phyloP scores from a whole-genome alignment of 169 alveolate species.

The Blepharisma undulans region DNA sequence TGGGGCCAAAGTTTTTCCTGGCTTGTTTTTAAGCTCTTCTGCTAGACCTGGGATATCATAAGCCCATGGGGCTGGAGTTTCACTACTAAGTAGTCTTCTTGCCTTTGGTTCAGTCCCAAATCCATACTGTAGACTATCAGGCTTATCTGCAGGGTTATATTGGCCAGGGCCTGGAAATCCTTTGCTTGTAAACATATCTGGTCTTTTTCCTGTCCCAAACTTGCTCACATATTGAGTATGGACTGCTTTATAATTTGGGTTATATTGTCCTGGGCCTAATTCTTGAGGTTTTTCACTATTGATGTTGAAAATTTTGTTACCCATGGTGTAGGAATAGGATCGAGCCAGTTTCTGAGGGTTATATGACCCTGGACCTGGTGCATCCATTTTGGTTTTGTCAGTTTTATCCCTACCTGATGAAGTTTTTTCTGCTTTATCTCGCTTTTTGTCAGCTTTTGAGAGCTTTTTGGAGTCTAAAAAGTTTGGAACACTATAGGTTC shows the following conservation, averaged over 20 bases:
- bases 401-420: not conserved
- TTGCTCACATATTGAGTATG: not conserved
- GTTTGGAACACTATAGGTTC: not conserved
- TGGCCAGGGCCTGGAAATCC: constrained; percentile 40
- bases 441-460: not conserved
- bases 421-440: not conserved
- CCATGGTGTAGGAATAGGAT: not conserved
- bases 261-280: constrained; percentile 40
- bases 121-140: not conserved
- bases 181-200: not conserved
- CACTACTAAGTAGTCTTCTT: not conserved
- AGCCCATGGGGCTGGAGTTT: constrained; percentile 32
- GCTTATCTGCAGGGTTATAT: not conserved
- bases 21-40: not conserved
- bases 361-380: constrained; percentile 34
- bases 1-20: not conserved
- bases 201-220: not conserved
- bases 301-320: not conserved
- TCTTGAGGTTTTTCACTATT: not conserved
- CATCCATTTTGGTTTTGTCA: constrained; percentile 28
- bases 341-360: not conserved
- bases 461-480: not conserved
- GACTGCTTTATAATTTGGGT: constrained; percentile 1
- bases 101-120: not conserved
- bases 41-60: not conserved